Evolutionary conservation across 192 early-diverging fungal species (phyloP), one percentile per base, ranked within the genome.

Genomic region (Bifiguratus adelaidae): DNA sequence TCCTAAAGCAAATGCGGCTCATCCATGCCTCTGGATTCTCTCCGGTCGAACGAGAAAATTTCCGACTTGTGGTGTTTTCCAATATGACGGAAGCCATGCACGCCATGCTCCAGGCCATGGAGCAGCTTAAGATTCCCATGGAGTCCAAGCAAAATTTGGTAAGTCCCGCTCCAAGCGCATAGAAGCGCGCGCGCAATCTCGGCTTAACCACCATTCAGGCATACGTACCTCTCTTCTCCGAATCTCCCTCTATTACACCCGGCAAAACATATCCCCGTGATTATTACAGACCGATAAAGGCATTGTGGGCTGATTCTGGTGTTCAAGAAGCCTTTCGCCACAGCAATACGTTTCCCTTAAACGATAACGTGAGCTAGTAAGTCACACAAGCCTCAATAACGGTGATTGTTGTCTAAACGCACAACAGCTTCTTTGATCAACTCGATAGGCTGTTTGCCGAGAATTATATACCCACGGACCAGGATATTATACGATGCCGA

Each of bases 401-500:
- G 15, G 5, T 36, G 11, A 16, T 48, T 23, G 18, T 30, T 27
- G 22, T 52, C 27, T 41, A 15, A 12, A 21, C 13, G 15, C 1
- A n/a, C 23, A 30, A 8, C 37, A 78, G 76, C 46, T 78, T 67
- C 40, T 77, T 72, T 52, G 61, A 63, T 15, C 50, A 59, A 19
- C 33, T 79, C 3, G 75, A 79, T 63, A 30, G 60, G 5, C 40
- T 79, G 2, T 69, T 70, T 48, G 48, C 34, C 7, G 26, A 36
- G 4, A 53, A 57, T 26, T 79, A 77, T 47, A 46, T 65, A 48
- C 77, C 77, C 15, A 67, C 58, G 27, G 73, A 80, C 28, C 54
- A 70, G n/a, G 77, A 80, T 47, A 78, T 80, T 26, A 28, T 80
- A 48, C 56, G 74, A 22, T 71, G 73, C 45, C 60, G 77, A 34